phyloP scores from a whole-genome alignment of 441 rosid genomes.

The Theobroma grandiflorum region DNA sequence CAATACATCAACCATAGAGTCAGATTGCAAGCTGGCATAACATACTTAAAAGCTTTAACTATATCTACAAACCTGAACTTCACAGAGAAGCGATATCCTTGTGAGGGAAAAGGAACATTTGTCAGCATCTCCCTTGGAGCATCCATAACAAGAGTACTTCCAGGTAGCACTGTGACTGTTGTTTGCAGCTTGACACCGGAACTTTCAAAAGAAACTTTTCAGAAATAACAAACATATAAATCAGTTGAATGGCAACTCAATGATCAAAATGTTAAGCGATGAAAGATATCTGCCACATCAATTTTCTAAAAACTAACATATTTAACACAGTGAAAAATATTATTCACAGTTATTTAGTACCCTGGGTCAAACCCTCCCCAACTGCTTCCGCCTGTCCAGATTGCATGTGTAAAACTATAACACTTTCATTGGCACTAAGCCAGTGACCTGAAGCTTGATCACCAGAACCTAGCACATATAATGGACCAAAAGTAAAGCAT shows the following conservation, averaged over 20 bases:
- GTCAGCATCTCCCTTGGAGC: conserved; percentile 83
- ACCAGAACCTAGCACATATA: conserved; percentile 52
- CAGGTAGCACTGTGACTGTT: conserved; percentile 66
- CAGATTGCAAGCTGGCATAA: conserved; percentile 5
- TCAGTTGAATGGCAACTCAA: conserved; percentile 28
- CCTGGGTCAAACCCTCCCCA: conserved; percentile 76
- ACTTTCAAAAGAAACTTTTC: conserved; percentile 75
- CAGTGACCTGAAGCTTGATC: conserved; percentile 70
- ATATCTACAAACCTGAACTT: conserved; percentile 70
- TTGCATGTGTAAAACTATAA: conserved; percentile 53
- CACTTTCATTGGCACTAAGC: conserved; percentile 74
- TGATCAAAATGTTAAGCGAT: conserved; percentile 10
- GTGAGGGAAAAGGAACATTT: conserved; percentile 77
- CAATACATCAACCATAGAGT: conserved; percentile 1
- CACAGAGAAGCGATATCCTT: conserved; percentile 81
- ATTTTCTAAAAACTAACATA: conserved; percentile 20
- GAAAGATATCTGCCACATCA: background rate
- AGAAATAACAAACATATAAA: conserved; percentile 33
- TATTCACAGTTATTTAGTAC: conserved; percentile 43
- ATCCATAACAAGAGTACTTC: conserved; percentile 62
- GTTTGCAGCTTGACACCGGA: conserved; percentile 70
- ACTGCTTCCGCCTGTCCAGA: conserved; percentile 84
- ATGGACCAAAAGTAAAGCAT: background rate
- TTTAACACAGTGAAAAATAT: conserved; percentile 19
- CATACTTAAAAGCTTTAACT: conserved; percentile 23